phyloP scores from a whole-genome alignment of 1,139 yeast species.

The Saccharomycopsis hybrid region DNA sequence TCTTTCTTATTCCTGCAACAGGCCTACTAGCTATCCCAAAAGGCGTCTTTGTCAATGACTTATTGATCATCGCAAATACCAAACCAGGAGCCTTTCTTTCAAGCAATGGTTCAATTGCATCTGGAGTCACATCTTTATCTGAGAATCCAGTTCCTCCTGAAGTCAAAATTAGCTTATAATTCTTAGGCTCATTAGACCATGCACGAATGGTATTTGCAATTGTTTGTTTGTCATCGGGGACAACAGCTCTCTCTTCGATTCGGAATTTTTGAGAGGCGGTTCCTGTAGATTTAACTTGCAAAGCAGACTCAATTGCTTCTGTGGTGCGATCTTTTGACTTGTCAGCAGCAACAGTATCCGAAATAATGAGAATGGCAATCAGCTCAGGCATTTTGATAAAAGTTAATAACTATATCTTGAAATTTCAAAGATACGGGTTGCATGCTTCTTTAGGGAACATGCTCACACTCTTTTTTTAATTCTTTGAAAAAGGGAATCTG shows the following conservation, averaged over 20 bases:
- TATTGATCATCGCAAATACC: conserved; percentile 38
- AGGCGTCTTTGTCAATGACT: conserved; percentile 36
- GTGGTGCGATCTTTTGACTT: conserved; percentile 26
- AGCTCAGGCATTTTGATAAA: conserved; percentile 17
- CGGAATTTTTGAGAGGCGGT: not conserved
- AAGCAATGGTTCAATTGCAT: conserved; percentile 36
- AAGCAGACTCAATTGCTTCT: conserved; percentile 2
- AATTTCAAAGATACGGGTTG: too few relatives aligned
- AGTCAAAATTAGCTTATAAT: conserved; percentile 30
- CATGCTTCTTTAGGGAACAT: too few relatives aligned
- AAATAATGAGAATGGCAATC: conserved; percentile 32
- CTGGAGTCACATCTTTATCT: conserved; percentile 40
- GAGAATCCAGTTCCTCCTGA: conserved; percentile 50
- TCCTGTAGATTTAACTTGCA: not conserved
- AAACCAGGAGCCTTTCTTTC: conserved; percentile 41
- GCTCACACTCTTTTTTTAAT: too few relatives aligned
- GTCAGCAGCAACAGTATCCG: conserved; percentile 34
- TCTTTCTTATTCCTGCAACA: conserved; percentile 36
- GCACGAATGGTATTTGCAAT: conserved; percentile 28
- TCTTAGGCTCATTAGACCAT: conserved; percentile 24
- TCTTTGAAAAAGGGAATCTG: too few relatives aligned
- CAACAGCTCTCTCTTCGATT: conserved; percentile 18
- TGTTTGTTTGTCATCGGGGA: conserved; percentile 31
- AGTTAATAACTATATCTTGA: too few relatives aligned
- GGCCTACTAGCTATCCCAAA: conserved; percentile 42